phyloP scores from a whole-genome alignment of 2,329 filamentous ascomycete genomes.

The Pyrenophora graminea region DNA sequence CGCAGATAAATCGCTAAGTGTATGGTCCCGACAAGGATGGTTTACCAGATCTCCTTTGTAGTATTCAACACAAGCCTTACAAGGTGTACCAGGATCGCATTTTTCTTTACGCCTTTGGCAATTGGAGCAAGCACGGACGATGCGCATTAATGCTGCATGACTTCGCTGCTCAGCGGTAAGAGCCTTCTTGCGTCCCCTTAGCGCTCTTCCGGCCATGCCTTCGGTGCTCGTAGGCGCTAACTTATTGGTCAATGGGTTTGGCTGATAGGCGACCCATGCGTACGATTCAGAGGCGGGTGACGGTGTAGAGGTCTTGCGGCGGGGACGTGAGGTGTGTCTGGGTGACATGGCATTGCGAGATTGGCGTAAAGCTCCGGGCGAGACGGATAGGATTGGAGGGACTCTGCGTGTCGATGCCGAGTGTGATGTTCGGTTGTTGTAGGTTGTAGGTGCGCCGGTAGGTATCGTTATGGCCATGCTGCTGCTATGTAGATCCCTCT shows the following conservation, averaged over 20 bases:
- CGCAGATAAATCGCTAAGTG: constrained; percentile 33
- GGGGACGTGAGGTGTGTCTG: constrained; percentile 33
- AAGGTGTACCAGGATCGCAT: constrained; percentile 48
- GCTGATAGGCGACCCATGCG: constrained; percentile 43
- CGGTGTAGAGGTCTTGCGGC: constrained; percentile 28
- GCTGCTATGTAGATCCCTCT: constrained; percentile 15
- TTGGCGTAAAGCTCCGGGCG: constrained; percentile 28
- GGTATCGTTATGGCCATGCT: constrained; percentile 39
- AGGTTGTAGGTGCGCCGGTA: constrained; percentile 20
- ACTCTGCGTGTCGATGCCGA: constrained; percentile 21
- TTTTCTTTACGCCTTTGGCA: constrained; percentile 45
- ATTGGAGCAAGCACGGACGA: constrained; percentile 42
- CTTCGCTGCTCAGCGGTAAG: constrained; percentile 41
- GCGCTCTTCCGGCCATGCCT: constrained; percentile 30
- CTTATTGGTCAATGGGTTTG: constrained; percentile 35
- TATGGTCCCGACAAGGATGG: constrained; percentile 42
- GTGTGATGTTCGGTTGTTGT: constrained; percentile 11
- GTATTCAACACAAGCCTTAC: constrained; percentile 45
- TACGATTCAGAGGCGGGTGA: constrained; percentile 38
- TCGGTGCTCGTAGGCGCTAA: constrained; percentile 38
- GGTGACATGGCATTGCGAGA: constrained; percentile 29
- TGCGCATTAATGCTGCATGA: constrained; percentile 44
- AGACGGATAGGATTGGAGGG: constrained; percentile 34
- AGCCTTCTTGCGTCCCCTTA: constrained; percentile 39
- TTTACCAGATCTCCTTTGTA: constrained; percentile 45